Evolutionary conservation across 1,284 basidiomycete species (phyloP), one percentile per base, ranked within the genome.

Genomic region (Tylopilus orsonianus): DNA sequence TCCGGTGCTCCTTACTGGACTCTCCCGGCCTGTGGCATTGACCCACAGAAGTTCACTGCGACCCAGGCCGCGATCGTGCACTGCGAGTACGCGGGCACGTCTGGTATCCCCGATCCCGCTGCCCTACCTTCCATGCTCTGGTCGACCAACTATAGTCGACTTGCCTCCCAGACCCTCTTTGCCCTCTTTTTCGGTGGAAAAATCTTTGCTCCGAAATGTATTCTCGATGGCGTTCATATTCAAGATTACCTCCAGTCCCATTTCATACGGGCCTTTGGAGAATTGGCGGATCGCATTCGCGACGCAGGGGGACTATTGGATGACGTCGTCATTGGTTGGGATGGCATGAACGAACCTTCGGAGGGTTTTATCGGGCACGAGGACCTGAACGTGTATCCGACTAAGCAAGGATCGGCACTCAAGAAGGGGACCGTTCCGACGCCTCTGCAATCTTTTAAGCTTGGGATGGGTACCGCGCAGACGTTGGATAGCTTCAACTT

Each of bases 1-100:
- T 97, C 93, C 0, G 96, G 96, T 10, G 96, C 96, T 0, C 96
- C 96, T 0, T 90, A 87, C 61, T 99, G 96, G 96, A 95, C 94
- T 0, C 75, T 98, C 6, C 78, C 82, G 30, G 95, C 95, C 0
- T 97, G 93, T 64, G 96, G 95, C 9, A 81, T 99, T 56, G 80
- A 98, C 61, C 93, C 94, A 0, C 78, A 83, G 43, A 81, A 90
- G 56, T 83, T 97, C 53, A 90, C 90, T 0, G 78, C 84, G 1
- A 97, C 95, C 0, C 85, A 90, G 62, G 78, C 92, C 4, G 90
- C 94, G 27, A 82, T 95, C 50, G 63, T 99, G 10, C 94, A 98
- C 62, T 85, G 81, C 67, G 94, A 98, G 72, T 97, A 92, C 70
- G 87, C 93, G 0, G 64, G 73, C 3, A 61, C 85, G 0, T 42